Conservation (phyloP, 768 basidiomycete species). For the Lactarius pseudohatsudake region DNA sequence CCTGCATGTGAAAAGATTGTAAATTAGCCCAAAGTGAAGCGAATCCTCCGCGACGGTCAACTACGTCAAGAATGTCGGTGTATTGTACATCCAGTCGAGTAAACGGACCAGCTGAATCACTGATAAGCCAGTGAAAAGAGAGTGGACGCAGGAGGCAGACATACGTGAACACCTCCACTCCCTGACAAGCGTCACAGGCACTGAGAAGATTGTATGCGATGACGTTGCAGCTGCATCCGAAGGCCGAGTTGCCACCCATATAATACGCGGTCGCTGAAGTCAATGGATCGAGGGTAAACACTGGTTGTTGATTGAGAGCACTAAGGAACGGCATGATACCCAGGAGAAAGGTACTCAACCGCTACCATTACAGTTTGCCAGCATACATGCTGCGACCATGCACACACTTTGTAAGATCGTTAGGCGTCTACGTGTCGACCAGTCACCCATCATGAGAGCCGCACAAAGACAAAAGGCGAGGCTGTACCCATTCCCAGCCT, state of each 20-base stretch:
- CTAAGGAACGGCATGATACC: background rate
- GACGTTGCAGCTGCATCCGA: conserved; percentile 1
- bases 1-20: background rate
- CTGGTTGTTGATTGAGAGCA: background rate
- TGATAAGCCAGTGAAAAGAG: background rate
- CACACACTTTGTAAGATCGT: conserved; percentile 18
- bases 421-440: conserved; percentile 1
- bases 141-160: too few species aligned
- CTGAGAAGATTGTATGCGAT: conserved; percentile 1
- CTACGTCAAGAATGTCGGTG: background rate
- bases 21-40: background rate
- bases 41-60: background rate
- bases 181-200: too few species aligned
- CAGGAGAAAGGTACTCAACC: conserved; percentile 7
- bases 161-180: too few species aligned
- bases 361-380: conserved; percentile 13
- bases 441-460: background rate
- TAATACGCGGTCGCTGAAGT: too few species aligned
- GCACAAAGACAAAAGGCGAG: background rate
- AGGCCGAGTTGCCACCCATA: too few species aligned
- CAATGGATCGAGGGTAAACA: background rate
- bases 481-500: conserved; percentile 11
- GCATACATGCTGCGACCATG: conserved; percentile 7
- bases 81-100: background rate
- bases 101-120: conserved; percentile 3